Evolutionary conservation across 2,329 filamentous ascomycete species (phyloP).

Genomic region (Aspergillus sclerotialis): DNA sequence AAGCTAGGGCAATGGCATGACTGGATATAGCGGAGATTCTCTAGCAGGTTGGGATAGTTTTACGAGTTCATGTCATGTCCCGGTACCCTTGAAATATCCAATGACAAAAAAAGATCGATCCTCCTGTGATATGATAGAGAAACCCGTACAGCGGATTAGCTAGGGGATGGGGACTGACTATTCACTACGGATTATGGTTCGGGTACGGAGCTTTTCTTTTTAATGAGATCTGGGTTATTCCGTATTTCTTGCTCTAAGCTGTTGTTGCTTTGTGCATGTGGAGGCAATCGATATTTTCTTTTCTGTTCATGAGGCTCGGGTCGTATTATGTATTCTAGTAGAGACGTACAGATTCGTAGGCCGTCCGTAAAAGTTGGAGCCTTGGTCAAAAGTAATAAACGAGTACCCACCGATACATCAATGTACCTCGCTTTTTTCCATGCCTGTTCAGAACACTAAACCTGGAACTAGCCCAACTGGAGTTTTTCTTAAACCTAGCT

Average conservation of each 20-base stretch:
- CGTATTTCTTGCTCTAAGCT: slow-evolving; percentile 4
- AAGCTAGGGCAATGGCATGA: slow-evolving; percentile 32
- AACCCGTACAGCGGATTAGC: slow-evolving; percentile 19
- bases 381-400: no score
- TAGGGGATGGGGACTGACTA: slow-evolving; percentile 6
- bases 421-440: no score
- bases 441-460: no score
- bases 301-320: slow-evolving; percentile 1
- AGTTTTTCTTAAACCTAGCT: no score
- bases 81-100: slow-evolving; percentile 36
- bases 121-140: slow-evolving; percentile 20
- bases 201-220: slow-evolving; percentile 10
- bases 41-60: slow-evolving; percentile 31
- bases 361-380: no score
- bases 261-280: slow-evolving; percentile 3
- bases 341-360: no score
- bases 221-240: slow-evolving; percentile 8
- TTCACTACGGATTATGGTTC: slow-evolving; percentile 9
- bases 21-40: slow-evolving; percentile 31
- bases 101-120: slow-evolving; percentile 33
- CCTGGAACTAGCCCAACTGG: no score
- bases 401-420: no score
- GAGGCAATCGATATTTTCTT: slow-evolving; percentile 4
- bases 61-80: slow-evolving; percentile 36
- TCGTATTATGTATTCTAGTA: no score